Conservation (phyloP, 768 basidiomycete species). For the Leccinum imitatum region DNA sequence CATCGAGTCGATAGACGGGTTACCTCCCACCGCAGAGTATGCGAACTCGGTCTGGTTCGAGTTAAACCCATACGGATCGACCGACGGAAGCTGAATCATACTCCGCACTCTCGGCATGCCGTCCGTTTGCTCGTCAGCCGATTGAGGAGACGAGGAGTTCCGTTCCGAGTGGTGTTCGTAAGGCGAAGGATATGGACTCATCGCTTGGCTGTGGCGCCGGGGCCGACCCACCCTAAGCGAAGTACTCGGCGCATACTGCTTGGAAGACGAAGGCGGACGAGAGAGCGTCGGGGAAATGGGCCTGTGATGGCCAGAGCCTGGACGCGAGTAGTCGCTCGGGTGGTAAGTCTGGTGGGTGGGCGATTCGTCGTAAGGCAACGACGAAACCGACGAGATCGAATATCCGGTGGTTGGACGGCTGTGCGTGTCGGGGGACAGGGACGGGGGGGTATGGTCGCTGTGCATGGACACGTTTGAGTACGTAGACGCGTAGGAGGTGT, state of each 20-base stretch:
- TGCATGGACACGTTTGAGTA: constrained; percentile 72
- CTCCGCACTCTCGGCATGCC: constrained; percentile 74
- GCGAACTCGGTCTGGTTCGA: constrained; percentile 78
- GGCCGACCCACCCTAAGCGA: constrained; percentile 70
- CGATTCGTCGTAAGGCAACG: constrained; percentile 66
- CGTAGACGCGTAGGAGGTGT: constrained; percentile 64
- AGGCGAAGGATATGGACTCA: constrained; percentile 84
- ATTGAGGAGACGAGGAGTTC: constrained; percentile 71
- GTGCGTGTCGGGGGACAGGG: constrained; percentile 65
- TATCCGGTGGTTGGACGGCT: constrained; percentile 85
- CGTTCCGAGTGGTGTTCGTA: constrained; percentile 71
- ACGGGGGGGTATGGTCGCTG: constrained; percentile 66
- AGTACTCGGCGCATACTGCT: constrained; percentile 46
- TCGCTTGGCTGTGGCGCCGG: constrained; percentile 81
- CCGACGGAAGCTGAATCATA: constrained; percentile 79
- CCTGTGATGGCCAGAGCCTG: constrained; percentile 71
- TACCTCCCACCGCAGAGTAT: constrained; percentile 62
- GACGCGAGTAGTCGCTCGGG: constrained; percentile 63
- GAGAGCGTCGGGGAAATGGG: constrained; percentile 60
- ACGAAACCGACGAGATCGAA: constrained; percentile 81
- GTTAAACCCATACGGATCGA: constrained; percentile 65
- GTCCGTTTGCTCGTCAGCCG: constrained; percentile 46
- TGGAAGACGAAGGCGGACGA: constrained; percentile 69
- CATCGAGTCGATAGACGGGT: constrained; percentile 37
- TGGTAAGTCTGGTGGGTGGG: constrained; percentile 39